Conservation (phyloP, 2,329 filamentous ascomycete species). For the Huntiella decipiens region DNA sequence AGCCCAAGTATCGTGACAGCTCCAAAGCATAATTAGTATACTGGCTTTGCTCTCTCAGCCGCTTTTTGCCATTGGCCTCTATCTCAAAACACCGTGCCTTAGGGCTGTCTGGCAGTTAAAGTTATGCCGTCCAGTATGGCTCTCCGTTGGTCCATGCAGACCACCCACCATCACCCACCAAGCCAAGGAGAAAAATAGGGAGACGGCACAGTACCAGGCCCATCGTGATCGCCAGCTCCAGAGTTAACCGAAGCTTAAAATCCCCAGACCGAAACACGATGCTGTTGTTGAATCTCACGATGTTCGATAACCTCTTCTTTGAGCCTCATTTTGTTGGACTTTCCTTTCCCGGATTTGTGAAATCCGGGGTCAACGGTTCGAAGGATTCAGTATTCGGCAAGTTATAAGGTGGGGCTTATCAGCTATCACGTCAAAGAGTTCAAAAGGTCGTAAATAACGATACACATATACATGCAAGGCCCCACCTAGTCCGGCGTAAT, state of each 20-base stretch:
- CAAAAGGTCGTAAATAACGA: background rate
- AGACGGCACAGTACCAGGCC: conserved; percentile 2
- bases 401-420: background rate
- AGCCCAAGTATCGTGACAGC: too few relatives aligned
- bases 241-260: background rate
- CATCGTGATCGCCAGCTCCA: conserved; percentile 1
- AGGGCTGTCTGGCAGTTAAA: background rate
- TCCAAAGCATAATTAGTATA: too few relatives aligned
- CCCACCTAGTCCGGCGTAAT: too few relatives aligned
- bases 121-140: background rate
- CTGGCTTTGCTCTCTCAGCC: too few relatives aligned
- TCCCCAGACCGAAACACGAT: background rate
- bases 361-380: too few relatives aligned
- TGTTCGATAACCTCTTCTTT: background rate
- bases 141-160: too few relatives aligned
- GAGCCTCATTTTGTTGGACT: background rate
- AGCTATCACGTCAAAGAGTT: background rate
- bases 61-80: background rate
- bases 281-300: background rate
- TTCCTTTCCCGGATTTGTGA: too few relatives aligned
- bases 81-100: background rate
- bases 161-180: too few relatives aligned
- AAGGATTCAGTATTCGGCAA: too few relatives aligned
- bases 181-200: background rate
- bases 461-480: background rate